phyloP scores from a whole-genome alignment of 345 rosid genomes.

The Hibiscus mutabilis region DNA sequence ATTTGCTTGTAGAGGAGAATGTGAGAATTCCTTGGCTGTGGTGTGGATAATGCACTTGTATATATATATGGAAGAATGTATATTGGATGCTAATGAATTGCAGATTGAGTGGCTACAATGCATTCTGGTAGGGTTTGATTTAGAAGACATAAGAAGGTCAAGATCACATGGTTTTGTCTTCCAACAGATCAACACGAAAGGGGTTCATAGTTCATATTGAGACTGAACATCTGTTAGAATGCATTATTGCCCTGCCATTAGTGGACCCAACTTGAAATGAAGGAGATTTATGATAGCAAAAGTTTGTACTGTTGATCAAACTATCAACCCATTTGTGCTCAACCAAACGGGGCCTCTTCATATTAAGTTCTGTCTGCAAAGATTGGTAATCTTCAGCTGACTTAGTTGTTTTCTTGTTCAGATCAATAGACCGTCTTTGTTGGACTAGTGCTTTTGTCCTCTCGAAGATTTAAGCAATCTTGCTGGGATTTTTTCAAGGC shows the following conservation, averaged over 20 bases:
- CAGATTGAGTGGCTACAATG: constrained; percentile 6
- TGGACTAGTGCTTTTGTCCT: too few relatives aligned
- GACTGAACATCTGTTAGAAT: background rate
- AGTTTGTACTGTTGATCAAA: too few relatives aligned
- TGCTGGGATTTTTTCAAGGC: too few relatives aligned
- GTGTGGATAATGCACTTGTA: background rate
- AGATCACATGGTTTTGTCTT: constrained; percentile 30
- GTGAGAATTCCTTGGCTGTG: constrained; percentile 11
- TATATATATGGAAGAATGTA: constrained; percentile 8
- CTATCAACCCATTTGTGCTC: background rate
- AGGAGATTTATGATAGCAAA: too few relatives aligned
- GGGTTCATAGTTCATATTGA: background rate
- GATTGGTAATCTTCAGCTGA: too few relatives aligned
- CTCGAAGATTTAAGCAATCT: too few relatives aligned
- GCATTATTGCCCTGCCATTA: too few relatives aligned
- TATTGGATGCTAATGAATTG: background rate
- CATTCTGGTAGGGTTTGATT: constrained; percentile 2
- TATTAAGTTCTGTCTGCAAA: too few relatives aligned
- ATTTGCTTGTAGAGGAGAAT: background rate
- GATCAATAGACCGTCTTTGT: too few relatives aligned
- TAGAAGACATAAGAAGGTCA: constrained; percentile 6
- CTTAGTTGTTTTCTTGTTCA: too few relatives aligned
- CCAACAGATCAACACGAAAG: constrained; percentile 11
- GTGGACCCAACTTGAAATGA: too few relatives aligned
- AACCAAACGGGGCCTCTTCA: background rate